Evolutionary conservation across 805 yeast species (phyloP), one percentile per base, ranked within the genome.

Genomic region (Zygosaccharomyces bailii): DNA sequence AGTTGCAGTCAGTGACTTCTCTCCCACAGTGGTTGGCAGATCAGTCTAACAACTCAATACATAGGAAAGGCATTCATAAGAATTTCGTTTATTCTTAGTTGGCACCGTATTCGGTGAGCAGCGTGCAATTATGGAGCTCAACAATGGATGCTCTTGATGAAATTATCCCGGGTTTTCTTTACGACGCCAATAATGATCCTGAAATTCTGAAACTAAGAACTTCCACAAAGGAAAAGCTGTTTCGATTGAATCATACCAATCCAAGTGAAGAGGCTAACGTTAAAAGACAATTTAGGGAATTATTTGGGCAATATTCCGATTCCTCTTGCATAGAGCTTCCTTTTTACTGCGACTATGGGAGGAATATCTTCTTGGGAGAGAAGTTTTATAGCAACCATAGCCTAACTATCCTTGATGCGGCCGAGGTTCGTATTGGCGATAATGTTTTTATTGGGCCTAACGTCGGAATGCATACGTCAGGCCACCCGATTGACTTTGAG

Each of bases 321-420:
- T 62, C 66, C 39, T 47, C 60, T 10, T 69, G 61, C 48, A 57
- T 80, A 29, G 86, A 82, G 61, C 73, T 81, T 1, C 87, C 87
- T 4, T 73, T 78, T 53, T 67, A 50, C 48, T 76, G 80, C 33
- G 90, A 84, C 59, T 84, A 82, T 55, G 91, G 90, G 0, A 75
- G 69, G 60, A 84, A 84, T 61, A 66, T 75, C 29, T 60, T 58
- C 11, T 51, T 82, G 13, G 90, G 88, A 1, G 74, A 79, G 45
- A 60, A 66, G 21, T 77, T 80, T 59, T 84, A 79, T 55, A 70
- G 76, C 27, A 84, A 84, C 63, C 79, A 76, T 72, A 78, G 78
- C 46, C 44, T 64, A 13, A 58, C 64, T 1, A 64, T 82, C 39
- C 65, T 84, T 33, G 90, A 84, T 59, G 75, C 81, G 51, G 72